Evolutionary conservation across 495 filamentous ascomycete species (phyloP).

Genomic region (Amorphotheca resinae): DNA sequence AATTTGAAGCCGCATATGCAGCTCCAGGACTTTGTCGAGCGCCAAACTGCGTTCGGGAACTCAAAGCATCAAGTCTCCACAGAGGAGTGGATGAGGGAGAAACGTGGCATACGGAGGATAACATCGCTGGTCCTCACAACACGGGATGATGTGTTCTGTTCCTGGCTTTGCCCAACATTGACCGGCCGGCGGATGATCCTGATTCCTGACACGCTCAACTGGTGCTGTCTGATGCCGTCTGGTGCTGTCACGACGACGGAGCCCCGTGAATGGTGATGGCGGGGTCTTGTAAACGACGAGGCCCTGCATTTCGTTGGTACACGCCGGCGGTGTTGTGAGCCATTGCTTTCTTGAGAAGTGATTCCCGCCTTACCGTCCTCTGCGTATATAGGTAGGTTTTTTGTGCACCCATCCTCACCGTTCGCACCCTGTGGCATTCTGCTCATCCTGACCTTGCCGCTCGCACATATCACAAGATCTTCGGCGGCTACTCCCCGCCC

Average conservation of each 20-base stretch:
- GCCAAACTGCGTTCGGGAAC: not conserved
- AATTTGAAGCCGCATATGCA: not conserved
- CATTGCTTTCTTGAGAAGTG: not conserved
- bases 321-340: not conserved
- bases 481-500: too few relatives aligned
- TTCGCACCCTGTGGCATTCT: not conserved
- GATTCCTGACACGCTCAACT: not conserved
- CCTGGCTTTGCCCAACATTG: slow-evolving; percentile 3
- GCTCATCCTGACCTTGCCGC: not conserved
- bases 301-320: not conserved
- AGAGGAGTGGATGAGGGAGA: not conserved
- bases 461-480: too few relatives aligned
- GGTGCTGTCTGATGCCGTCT: too few relatives aligned
- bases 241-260: too few relatives aligned
- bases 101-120: slow-evolving; percentile 8
- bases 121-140: not conserved
- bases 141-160: slow-evolving; percentile 1
- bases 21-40: not conserved
- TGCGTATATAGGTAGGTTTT: not conserved
- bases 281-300: not conserved
- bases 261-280: too few relatives aligned
- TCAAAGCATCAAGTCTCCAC: too few relatives aligned
- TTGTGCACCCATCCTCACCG: not conserved
- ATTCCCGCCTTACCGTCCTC: not conserved
- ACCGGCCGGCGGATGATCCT: not conserved